A percentile compares a stretch with the other conserved stretches of the same genome.
phyloP scores from a whole-genome alignment of 148 eudicot species.

The Pouteria glomerata region DNA sequence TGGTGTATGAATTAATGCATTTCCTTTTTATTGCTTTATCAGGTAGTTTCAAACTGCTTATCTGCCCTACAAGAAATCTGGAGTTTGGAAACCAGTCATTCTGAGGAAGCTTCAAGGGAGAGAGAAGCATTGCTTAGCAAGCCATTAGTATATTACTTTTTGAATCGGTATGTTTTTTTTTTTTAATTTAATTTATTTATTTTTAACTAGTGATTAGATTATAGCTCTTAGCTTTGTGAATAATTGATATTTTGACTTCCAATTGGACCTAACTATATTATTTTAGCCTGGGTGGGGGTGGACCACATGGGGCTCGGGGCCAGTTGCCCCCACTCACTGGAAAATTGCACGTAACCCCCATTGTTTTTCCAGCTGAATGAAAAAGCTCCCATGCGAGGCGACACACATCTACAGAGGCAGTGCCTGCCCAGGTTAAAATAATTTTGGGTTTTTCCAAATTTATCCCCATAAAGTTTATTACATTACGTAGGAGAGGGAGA shows the following conservation, averaged over 20 bases:
- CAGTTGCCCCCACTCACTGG: not conserved
- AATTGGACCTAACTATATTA: not conserved
- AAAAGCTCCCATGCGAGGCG: no score
- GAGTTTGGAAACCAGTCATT: constrained; percentile 80
- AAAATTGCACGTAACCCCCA: no score
- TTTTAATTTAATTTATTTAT: no score
- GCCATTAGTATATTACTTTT: constrained; percentile 66
- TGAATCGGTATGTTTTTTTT: constrained; percentile 52
- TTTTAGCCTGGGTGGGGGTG: no score
- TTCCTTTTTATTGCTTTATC: constrained; percentile 15
- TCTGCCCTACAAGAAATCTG: constrained; percentile 93
- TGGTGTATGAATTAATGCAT: not conserved
- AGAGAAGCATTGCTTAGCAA: constrained; percentile 88
- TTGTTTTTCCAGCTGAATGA: no score
- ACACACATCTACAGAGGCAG: no score
- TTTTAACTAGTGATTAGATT: not conserved
- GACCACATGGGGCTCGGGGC: no score
- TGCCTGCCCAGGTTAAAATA: no score
- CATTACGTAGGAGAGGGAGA: no score
- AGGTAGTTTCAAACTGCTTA: constrained; percentile 96
- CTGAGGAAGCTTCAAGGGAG: constrained; percentile 90
- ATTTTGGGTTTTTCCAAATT: no score
- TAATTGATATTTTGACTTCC: not conserved
- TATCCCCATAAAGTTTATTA: no score
- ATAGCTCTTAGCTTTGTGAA: not conserved